Percentiles rank a stretch among this genome's conserved stretches.
These are phyloP conservation scores for Coemansia sp. DNA, from an alignment of 192 early-diverging fungal genomes.

Conservation along the genomic window DNA sequence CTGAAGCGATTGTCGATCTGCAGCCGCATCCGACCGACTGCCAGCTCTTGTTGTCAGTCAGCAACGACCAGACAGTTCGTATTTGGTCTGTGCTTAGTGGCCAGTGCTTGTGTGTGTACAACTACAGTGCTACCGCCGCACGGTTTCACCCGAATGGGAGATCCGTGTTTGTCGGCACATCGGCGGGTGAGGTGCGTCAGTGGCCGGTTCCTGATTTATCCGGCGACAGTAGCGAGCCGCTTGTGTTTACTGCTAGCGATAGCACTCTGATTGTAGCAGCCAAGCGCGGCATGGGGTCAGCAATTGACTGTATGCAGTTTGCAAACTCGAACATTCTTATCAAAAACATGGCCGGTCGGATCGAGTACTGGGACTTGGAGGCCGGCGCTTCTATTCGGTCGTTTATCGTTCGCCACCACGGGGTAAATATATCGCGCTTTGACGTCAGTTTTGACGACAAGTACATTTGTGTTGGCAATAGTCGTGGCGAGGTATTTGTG, in stretches of 20 bases:
- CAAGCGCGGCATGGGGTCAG: slow-evolving; percentile 26
- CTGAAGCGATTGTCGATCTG: slow-evolving; percentile 62
- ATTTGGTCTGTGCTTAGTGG: slow-evolving; percentile 73
- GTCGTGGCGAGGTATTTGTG: slow-evolving; percentile 68
- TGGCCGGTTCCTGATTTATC: slow-evolving; percentile 57
- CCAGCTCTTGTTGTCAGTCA: slow-evolving; percentile 66
- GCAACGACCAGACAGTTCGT: slow-evolving; percentile 72
- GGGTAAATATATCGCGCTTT: slow-evolving; percentile 57
- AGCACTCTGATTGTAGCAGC: slow-evolving; percentile 19
- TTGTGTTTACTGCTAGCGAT: slow-evolving; percentile 22
- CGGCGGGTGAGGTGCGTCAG: slow-evolving; percentile 54
- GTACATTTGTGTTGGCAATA: slow-evolving; percentile 75
- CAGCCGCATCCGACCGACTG: slow-evolving; percentile 69
- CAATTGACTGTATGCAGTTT: slow-evolving; percentile 72
- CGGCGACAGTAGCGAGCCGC: slow-evolving; percentile 14
- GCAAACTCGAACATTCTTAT: slow-evolving; percentile 65
- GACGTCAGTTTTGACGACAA: slow-evolving; percentile 70
- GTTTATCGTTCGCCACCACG: slow-evolving; percentile 50
- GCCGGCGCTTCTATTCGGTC: slow-evolving; percentile 49
- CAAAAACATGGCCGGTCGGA: slow-evolving; percentile 72
- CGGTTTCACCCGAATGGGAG: slow-evolving; percentile 69
- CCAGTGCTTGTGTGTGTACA: slow-evolving; percentile 64
- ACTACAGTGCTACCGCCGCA: slow-evolving; percentile 58
- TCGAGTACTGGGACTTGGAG: slow-evolving; percentile 74
- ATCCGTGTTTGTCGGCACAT: slow-evolving; percentile 57